These are phyloP conservation scores for Pleoardoris graminearum DNA, from an alignment of 2,329 filamentous ascomycete genomes.

Conservation along the genomic window DNA sequence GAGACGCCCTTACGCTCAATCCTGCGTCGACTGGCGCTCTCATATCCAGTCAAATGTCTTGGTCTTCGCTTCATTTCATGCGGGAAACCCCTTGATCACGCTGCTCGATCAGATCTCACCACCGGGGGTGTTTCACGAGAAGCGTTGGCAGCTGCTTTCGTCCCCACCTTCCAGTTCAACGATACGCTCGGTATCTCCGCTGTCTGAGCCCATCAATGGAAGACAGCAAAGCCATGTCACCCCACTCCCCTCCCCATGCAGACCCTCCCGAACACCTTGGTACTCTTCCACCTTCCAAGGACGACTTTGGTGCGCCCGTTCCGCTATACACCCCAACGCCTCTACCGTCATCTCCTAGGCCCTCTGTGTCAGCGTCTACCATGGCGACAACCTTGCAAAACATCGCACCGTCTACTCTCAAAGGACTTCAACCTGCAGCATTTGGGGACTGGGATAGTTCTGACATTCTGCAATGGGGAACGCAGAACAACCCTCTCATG, in stretches of 20 bases:
- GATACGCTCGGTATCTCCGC: constrained; percentile 21
- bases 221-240: constrained; percentile 40
- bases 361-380: constrained; percentile 14
- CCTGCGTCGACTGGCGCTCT: constrained; percentile 18
- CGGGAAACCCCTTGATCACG: constrained; percentile 23
- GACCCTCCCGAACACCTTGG: constrained; percentile 25
- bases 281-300: constrained; percentile 20
- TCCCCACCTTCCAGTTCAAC: constrained; percentile 17
- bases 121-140: constrained; percentile 34
- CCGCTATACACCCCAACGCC: constrained; percentile 20
- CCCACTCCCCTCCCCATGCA: constrained; percentile 24
- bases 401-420: constrained; percentile 10
- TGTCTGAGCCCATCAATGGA: constrained; percentile 21
- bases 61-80: constrained; percentile 37
- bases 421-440: neutral
- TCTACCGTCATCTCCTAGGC: constrained; percentile 18
- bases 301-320: constrained; percentile 21
- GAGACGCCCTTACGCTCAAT: constrained; percentile 28
- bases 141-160: constrained; percentile 31
- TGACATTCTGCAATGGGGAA: constrained; percentile 27
- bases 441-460: constrained; percentile 22
- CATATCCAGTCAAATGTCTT: constrained; percentile 37
- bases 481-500: constrained; percentile 16
- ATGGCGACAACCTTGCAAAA: constrained; percentile 21
- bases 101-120: constrained; percentile 19